Evolutionary conservation across 1,139 yeast genomes (phyloP), one percentile per base, ranked within the genome.

Genomic region (Kazachstania sp.): DNA sequence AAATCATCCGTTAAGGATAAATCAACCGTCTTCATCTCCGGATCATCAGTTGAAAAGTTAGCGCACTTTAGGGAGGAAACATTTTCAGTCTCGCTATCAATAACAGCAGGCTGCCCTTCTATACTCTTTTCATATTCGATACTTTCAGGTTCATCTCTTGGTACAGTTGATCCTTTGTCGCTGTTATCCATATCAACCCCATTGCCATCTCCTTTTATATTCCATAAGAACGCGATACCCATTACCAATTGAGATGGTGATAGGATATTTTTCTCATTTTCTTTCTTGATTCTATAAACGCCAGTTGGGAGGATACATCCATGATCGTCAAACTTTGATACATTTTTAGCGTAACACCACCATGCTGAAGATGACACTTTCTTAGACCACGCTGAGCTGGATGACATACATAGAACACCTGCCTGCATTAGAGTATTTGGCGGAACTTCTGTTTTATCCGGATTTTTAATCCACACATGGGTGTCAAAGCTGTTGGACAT

Each of bases 401-500:
- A 77, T n/a, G 94, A 74, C 54, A 88, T 75, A 12, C 95, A 77
- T 58, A 83, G 82, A 11, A 86, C 77, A 12, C 96, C 96, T 0
- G 98, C 97, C 64, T 92, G 98, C 66, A 82, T 74, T 50, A 90
- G 71, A 0, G 98, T 84, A 8, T 87, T 75, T 1, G 97, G 97
- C 0, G 97, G 95, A 37, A 64, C 52, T 47, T 68, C 71, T 15
- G 67, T 68, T 37, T 61, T 63, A 36, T 65, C 64, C 1, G 86
- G 95, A 60, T 88, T 88, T 62, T 86, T 84, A 45, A 92, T 74
- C 62, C 92, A 79, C 1, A 86, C 95, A 48, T 83, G 79, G 2
- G 60, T 77, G 2, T 84, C 87, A 48, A 81, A 86, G 41, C 80
- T 70, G 56, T 88, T 97, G 15, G 92, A 80, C 41, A 92, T 88